Evolutionary conservation across 805 yeast species (phyloP).

Genomic region (Naumovozyma castellii): DNA sequence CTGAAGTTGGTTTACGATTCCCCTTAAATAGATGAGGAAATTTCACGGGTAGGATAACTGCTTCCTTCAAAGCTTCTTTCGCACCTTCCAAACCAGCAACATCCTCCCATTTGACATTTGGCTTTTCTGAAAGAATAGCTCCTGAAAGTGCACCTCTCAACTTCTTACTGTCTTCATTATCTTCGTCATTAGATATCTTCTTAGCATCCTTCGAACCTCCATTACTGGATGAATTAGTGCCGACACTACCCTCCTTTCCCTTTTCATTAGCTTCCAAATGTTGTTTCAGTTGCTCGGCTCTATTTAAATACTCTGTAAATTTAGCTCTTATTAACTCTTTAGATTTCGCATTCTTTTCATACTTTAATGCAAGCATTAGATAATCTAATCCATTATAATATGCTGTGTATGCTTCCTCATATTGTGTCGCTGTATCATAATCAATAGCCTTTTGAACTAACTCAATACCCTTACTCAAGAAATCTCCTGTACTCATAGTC

Average conservation of each 20-base stretch:
- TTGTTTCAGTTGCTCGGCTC: constrained; percentile 91
- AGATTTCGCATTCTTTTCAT: constrained; percentile 82
- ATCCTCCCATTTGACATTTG: constrained; percentile 89
- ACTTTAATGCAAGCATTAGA: constrained; percentile 89
- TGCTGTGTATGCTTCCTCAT: constrained; percentile 88
- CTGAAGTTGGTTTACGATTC: constrained; percentile 84
- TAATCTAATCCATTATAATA: constrained; percentile 92
- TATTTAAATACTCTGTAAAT: constrained; percentile 79
- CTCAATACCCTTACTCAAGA: constrained; percentile 89
- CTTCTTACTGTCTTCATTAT: constrained; percentile 77
- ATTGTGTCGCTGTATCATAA: constrained; percentile 79
- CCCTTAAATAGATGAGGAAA: constrained; percentile 95
- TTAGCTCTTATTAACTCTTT: constrained; percentile 82
- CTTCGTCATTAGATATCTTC: constrained; percentile 51
- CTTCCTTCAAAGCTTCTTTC: constrained; percentile 93
- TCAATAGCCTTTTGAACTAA: constrained; percentile 90
- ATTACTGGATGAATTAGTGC: constrained; percentile 34
- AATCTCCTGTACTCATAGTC: constrained; percentile 55
- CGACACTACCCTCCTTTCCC: constrained; percentile 29
- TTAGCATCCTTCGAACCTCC: constrained; percentile 26
- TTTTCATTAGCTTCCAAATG: constrained; percentile 58
- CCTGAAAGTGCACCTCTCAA: constrained; percentile 85
- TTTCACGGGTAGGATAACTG: constrained; percentile 90
- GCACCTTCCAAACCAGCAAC: constrained; percentile 94
- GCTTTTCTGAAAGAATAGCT: constrained; percentile 83